Base-by-base conservation (phyloP, 805 yeast genomes). In the Scheffersomyces spartinae region DNA sequence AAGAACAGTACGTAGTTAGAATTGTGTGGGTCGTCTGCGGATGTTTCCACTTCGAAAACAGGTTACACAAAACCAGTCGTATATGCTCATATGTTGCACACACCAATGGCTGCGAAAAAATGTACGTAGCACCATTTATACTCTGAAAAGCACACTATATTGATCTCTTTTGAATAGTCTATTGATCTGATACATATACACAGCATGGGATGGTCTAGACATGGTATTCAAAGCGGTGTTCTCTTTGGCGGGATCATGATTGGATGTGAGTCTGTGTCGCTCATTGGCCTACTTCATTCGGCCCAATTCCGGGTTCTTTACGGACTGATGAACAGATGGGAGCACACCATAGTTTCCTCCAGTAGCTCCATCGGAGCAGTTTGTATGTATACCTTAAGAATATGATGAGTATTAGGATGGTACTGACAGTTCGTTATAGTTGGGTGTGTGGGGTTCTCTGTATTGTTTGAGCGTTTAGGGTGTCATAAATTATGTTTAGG, bases 291-390 rank as follows among this genome's bases (percentile, higher is more conserved):
- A 27, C 27, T 44, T 22, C 27, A 44, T 6, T 33, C 43, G 7
- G 32, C 27, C n/a, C 42, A 28, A 13, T 45, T 50, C 19, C 27
- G 26, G 9, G 32, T 26, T 2, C 41, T 35, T 20, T 52, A 38
- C 28, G 49, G 47, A 8, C 24, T 22, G 5, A 28, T 40, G 3
- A 22, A 43, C 1, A 31, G 28, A 6, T 27, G 47, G 29, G 56
- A 52, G 26, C 39, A 37, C 7, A 39, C 42, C 16, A 24, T 53
- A 26, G 27, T 53, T 7, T 38, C 38, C 17, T 40, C 52, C 6
- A 41, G 49, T 21, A 44, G 38, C 25, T 36, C 52, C 4, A 36
- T 54, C n/a, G 63, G 63, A 2, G 59, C 61, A n/a, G 46, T 52
- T 6, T 35, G 52, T 47, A 40, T 16, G 36, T 50, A 33, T 23